Evolutionary conservation across 805 yeast genomes (phyloP).

Genomic region (Wickerhamomyces pijperi): DNA sequence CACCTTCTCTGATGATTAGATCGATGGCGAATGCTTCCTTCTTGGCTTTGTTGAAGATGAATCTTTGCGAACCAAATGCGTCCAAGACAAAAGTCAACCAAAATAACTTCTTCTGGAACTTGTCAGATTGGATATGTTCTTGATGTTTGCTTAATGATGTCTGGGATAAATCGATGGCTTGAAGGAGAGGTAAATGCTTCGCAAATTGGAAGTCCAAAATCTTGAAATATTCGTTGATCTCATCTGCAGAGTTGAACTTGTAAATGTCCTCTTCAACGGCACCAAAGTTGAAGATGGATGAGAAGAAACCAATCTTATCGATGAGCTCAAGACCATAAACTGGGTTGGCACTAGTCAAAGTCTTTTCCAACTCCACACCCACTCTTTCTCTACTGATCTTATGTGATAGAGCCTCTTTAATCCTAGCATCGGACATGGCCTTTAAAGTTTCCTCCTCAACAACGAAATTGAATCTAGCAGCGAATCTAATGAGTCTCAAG

Average conservation of each 20-base stretch:
- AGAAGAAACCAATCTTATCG: background rate
- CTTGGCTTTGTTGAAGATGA: conserved; percentile 28
- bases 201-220: conserved; percentile 19
- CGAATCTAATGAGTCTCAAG: conserved; percentile 75
- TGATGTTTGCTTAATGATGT: background rate
- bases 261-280: conserved; percentile 12
- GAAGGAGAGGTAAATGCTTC: background rate
- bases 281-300: conserved; percentile 35
- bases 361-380: conserved; percentile 76
- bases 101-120: conserved; percentile 7
- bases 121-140: conserved; percentile 1
- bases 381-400: conserved; percentile 88
- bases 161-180: background rate
- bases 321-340: conserved; percentile 45
- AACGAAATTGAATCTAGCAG: conserved; percentile 60
- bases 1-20: conserved; percentile 52
- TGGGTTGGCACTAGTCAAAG: conserved; percentile 53
- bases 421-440: conserved; percentile 53
- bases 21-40: conserved; percentile 30
- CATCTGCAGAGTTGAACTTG: conserved; percentile 10
- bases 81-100: conserved; percentile 38
- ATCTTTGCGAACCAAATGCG: conserved; percentile 33
- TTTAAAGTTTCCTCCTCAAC: conserved; percentile 44
- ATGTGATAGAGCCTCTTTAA: conserved; percentile 45
- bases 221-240: conserved; percentile 3